phyloP scores from a whole-genome alignment of 129 eudicot genomes.

The Artemisia tridentata region DNA sequence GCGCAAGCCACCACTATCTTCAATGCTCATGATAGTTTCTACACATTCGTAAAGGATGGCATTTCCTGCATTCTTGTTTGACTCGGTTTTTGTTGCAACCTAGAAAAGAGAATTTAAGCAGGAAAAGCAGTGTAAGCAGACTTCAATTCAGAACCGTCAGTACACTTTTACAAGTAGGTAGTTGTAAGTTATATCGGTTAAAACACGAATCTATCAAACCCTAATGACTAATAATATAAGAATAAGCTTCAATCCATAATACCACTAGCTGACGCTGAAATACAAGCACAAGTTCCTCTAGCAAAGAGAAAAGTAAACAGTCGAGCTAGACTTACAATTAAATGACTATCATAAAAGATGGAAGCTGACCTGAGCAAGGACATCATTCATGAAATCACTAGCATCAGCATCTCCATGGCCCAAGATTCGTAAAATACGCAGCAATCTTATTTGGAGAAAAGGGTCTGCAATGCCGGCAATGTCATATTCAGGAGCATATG shows the following conservation, averaged over 20 bases:
- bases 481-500: constrained; percentile 97
- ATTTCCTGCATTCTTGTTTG: constrained; percentile 96
- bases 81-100: constrained; percentile 99
- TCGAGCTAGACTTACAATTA: constrained; percentile 14
- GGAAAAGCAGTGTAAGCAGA: constrained; percentile 27
- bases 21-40: constrained; percentile 89
- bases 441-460: constrained; percentile 87
- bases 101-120: constrained; percentile 32
- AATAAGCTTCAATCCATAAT: constrained; percentile 10
- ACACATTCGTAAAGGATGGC: constrained; percentile 98
- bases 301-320: neutral
- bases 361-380: constrained; percentile 81
- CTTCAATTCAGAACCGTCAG: constrained; percentile 5
- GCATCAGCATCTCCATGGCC: constrained; percentile 99
- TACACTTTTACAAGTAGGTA: no score
- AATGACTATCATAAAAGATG: neutral
- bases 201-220: neutral
- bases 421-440: constrained; percentile 73
- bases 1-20: constrained; percentile 96
- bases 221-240: neutral
- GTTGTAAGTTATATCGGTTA: no score
- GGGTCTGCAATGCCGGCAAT: constrained; percentile 92
- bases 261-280: constrained; percentile 13
- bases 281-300: constrained; percentile 17
- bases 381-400: constrained; percentile 95